Base-by-base conservation (phyloP, 2,329 filamentous ascomycete species). In the Cylindrodendrum hubeiense region DNA sequence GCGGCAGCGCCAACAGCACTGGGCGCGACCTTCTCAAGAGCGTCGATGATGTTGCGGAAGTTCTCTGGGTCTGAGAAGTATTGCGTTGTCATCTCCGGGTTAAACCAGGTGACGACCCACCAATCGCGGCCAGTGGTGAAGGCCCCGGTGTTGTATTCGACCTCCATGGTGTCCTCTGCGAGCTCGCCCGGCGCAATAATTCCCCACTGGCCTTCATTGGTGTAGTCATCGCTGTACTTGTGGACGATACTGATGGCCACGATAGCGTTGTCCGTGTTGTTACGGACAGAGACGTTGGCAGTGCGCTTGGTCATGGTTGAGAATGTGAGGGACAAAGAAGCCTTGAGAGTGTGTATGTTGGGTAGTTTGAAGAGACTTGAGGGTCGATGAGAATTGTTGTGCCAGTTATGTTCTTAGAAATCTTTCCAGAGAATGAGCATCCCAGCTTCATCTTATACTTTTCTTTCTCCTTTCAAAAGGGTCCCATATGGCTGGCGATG, bases 151-250 rank as follows among this genome's bases (percentile, higher is more conserved):
- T 67, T 68, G 50, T 65, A 70, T 12, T 70, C 66, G 15, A 64
- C 68, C 26, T 61, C 28, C 26, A 67, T 53, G 3, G 19, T 17
- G 6, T 59, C 59, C 3, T 50, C 26, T 4, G 26, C 28, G 22
- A 50, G 22, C 26, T 65, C 41, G 15, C 43, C 59, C 1, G 50
- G 58, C 15, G 43, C 4, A 8, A 70, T 57, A 13, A 65, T 50
- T 13, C 37, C 61, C 67, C 60, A 66, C 17, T 53, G 41, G n/a
- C 56, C 22, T 22, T 60, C 28, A 56, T 66, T 37, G 24, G 47
- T 69, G 53, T 66, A 69, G 44, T 66, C 54, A 51, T 66, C 60
- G 60, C 68, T 71, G 44, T 66, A 71, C 57, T 69, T 71, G 50
- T 69, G 67, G 28, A 66, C 21, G 30, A 67, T 44, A 6, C 51